Evolutionary conservation across 2,329 filamentous ascomycete species (phyloP).

Genomic region (Simplicillium aogashimaense): DNA sequence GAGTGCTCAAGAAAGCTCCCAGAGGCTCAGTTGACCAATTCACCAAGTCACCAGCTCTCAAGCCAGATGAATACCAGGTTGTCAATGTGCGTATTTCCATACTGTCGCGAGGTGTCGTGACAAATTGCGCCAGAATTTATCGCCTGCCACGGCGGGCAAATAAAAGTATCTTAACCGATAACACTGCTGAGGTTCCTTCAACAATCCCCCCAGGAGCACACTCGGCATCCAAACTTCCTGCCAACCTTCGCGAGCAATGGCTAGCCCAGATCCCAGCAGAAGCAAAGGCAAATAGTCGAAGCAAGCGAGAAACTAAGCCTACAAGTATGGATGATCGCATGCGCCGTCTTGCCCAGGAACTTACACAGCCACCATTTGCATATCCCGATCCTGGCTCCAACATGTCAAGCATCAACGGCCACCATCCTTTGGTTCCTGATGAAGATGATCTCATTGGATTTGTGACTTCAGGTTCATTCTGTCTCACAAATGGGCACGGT

Average conservation of each 20-base stretch:
- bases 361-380: constrained; percentile 26
- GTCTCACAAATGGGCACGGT: constrained; percentile 64
- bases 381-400: constrained; percentile 24
- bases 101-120: constrained; percentile 59
- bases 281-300: constrained; percentile 4
- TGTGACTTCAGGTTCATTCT: constrained; percentile 78
- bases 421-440: constrained; percentile 64
- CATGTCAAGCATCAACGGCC: constrained; percentile 30
- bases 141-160: constrained; percentile 50
- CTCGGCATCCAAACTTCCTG: constrained; percentile 19
- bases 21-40: constrained; percentile 11
- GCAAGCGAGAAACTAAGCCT: constrained; percentile 3
- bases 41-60: constrained; percentile 8
- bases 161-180: constrained; percentile 12
- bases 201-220: constrained; percentile 22
- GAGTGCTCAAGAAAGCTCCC: constrained; percentile 17
- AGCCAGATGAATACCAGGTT: constrained; percentile 26
- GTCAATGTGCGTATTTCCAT: constrained; percentile 59
- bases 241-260: constrained; percentile 59
- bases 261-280: constrained; percentile 40
- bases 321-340: constrained; percentile 27
- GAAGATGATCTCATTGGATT: constrained; percentile 78
- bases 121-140: constrained; percentile 72
- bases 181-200: constrained; percentile 34
- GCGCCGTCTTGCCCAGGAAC: constrained; percentile 35